Evolutionary conservation across 2,329 filamentous ascomycete genomes (phyloP), one percentile per base, ranked within the genome.

Genomic region (Monosporascus sp.): DNA sequence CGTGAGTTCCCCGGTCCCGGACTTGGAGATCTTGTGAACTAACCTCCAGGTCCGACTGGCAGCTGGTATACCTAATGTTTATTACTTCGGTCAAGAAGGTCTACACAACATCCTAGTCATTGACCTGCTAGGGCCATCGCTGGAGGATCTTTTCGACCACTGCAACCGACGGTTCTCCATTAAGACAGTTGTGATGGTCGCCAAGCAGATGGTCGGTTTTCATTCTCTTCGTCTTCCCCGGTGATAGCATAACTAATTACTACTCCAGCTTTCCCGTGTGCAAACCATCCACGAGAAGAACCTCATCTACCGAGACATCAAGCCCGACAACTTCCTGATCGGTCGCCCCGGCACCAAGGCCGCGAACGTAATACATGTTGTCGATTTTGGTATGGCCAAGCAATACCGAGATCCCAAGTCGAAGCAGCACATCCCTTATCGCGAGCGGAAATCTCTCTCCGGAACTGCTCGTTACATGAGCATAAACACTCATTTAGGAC

Each of bases 381-480:
- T 99, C 65, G 94, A 99, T 72, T 99, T 99, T 66, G 94, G 94
- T 65, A 97, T 99, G 94, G 94, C 94, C 58, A 99, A 99, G 78
- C 94, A 97, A 72, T 99, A 97, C 73, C 88, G 94, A 63, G 94
- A 99, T 65, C 94, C 94, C 52, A 97, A 97, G 80, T 96, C 94
- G 38, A 97, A 97, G 75, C 94, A 97, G 72, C 94, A 99, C 74
- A 97, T 97, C 62, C 92, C 94, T 14, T 97, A 97, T 72, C 84
- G 94, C 66, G 94, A 97, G 76, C 85, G 94, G 65, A 99, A 99
- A 75, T 96, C 93, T 5, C 78, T 99, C 55, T 97, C 93, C 4
- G 94, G 94, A 57, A 99, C 94, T 53, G 94, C 94, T 57, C 84
- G 94, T 70, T 99, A 99, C 74, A 97, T 97, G 94, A 96, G 90